Conservation (phyloP, 2,329 filamentous ascomycete genomes). For the Cladosporium sp. region DNA sequence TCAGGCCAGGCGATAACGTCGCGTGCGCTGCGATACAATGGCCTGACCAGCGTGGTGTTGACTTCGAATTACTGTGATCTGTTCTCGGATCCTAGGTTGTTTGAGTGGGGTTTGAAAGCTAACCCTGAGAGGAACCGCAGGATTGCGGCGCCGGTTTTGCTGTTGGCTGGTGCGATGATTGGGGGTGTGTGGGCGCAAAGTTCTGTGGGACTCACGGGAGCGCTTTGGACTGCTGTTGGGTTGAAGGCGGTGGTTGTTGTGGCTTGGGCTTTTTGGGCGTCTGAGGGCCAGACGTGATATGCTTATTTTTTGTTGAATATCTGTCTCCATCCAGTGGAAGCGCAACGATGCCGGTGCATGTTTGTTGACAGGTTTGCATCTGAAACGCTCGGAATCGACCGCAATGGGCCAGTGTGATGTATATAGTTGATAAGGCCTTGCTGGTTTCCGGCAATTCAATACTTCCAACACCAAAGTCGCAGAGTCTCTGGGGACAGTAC, state of each 20-base stretch:
- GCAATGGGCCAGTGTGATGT: too few species aligned
- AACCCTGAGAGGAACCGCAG: constrained; percentile 59
- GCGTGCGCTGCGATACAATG: constrained; percentile 67
- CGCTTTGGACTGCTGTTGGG: constrained; percentile 50
- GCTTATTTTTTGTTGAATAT: background rate
- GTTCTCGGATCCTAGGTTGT: constrained; percentile 65
- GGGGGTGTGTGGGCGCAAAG: constrained; percentile 60
- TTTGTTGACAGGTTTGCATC: too few species aligned
- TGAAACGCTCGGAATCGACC: too few species aligned
- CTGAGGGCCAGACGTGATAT: constrained; percentile 31
- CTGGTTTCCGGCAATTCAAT: too few species aligned
- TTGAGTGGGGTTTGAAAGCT: constrained; percentile 41
- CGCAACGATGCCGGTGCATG: too few species aligned
- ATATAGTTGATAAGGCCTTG: too few species aligned
- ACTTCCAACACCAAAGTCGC: too few species aligned
- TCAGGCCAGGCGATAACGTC: constrained; percentile 78
- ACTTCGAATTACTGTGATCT: constrained; percentile 82
- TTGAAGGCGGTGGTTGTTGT: constrained; percentile 44
- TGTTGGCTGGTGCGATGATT: constrained; percentile 57
- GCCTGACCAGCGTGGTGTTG: constrained; percentile 75
- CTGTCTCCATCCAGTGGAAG: too few species aligned
- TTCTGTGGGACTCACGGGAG: constrained; percentile 53
- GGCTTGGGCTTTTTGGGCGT: constrained; percentile 47
- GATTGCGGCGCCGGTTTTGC: constrained; percentile 51
- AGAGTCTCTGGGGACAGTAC: too few species aligned